Conservation (phyloP, 352 stramenopile species). For the Phytophthora cajani region DNA sequence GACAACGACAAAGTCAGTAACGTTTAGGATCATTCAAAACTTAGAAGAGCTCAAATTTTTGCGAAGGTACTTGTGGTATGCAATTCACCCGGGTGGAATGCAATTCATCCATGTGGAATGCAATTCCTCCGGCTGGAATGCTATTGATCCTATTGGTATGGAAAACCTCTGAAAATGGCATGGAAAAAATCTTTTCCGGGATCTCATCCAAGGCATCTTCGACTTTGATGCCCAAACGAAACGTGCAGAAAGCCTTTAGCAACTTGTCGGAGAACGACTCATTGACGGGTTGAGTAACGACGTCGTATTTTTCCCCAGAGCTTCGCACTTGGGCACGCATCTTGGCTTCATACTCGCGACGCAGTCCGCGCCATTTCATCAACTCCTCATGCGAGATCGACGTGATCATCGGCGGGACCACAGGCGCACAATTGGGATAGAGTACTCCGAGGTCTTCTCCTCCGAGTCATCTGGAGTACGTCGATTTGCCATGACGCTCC, state of each 20-base stretch:
- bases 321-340: neutral
- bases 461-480: neutral
- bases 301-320: neutral
- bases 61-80: neutral
- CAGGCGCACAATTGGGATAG: neutral
- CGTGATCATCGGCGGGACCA: neutral
- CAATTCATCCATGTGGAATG: neutral
- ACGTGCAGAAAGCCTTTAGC: neutral
- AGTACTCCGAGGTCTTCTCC: neutral
- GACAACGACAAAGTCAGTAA: too few species aligned
- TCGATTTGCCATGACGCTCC: neutral
- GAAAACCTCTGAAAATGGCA: neutral
- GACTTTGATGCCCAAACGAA: neutral
- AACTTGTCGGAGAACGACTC: neutral
- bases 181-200: neutral
- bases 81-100: neutral
- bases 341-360: conserved; percentile 1
- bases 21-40: too few species aligned
- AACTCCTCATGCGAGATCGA: neutral
- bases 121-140: neutral
- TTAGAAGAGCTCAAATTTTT: too few species aligned
- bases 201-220: neutral
- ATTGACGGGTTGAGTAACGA: neutral
- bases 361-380: neutral
- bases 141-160: neutral